Evolutionary conservation across 306 rosid genomes (phyloP).

Genomic region (Trifolium pratense): DNA sequence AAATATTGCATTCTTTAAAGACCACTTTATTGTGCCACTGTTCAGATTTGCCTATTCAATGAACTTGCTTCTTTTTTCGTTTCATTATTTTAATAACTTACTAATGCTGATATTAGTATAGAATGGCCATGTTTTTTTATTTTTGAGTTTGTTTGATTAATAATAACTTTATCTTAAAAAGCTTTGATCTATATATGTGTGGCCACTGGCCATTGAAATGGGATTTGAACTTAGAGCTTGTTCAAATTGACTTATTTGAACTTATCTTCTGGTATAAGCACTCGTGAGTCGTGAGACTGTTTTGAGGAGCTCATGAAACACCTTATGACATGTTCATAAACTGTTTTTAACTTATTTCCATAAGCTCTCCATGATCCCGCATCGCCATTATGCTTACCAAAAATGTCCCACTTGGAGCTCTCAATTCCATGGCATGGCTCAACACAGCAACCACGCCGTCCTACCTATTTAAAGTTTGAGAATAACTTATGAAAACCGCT

Average conservation of each 20-base stretch:
- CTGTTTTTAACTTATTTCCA: too few relatives aligned
- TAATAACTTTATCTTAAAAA: constrained; percentile 1
- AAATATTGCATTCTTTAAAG: constrained; percentile 51
- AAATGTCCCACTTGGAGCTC: too few relatives aligned
- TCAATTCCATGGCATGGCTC: too few relatives aligned
- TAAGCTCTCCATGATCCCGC: too few relatives aligned
- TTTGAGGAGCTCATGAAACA: too few relatives aligned
- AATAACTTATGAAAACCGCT: too few relatives aligned
- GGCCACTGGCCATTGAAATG: not conserved
- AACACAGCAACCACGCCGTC: too few relatives aligned
- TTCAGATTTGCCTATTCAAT: constrained; percentile 46
- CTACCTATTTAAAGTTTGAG: too few relatives aligned
- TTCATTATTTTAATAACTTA: constrained; percentile 21
- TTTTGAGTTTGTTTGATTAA: not conserved
- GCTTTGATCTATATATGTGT: not conserved
- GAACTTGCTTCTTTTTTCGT: constrained; percentile 41
- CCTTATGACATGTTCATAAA: too few relatives aligned
- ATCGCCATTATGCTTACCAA: too few relatives aligned
- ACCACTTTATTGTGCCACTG: constrained; percentile 46
- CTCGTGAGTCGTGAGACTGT: not conserved
- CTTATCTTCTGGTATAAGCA: not conserved
- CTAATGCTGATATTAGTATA: not conserved
- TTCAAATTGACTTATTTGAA: not conserved
- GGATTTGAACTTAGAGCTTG: not conserved
- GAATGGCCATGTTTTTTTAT: constrained; percentile 22